Percentiles rank a stretch among this genome's conserved stretches.
Evolutionary conservation across 129 eudicot species (phyloP).

Genomic region (Dittrichia graveolens): DNA sequence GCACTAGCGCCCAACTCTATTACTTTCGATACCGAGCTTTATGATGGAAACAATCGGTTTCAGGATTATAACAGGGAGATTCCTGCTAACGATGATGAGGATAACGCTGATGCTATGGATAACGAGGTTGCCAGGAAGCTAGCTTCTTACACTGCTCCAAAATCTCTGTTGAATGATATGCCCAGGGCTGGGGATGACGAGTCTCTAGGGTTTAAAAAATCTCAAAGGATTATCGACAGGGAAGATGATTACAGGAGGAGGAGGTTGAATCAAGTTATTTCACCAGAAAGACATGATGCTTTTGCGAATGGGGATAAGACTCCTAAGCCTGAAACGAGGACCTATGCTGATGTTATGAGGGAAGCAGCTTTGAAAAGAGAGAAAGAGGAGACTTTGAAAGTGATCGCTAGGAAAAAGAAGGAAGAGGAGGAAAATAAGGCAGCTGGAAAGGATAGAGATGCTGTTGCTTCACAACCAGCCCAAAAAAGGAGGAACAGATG

Average conservation of each 20-base stretch:
- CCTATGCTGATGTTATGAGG: constrained; percentile 92
- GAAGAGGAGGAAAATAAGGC: constrained; percentile 71
- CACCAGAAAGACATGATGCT: constrained; percentile 92
- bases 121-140: constrained; percentile 70
- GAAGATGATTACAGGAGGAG: constrained; percentile 88
- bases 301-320: constrained; percentile 89
- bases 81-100: constrained; percentile 82
- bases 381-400: constrained; percentile 73
- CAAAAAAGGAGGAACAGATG: constrained; percentile 93
- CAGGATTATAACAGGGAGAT: constrained; percentile 75
- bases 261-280: constrained; percentile 76
- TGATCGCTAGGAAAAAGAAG: constrained; percentile 73
- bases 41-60: constrained; percentile 51
- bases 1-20: constrained; percentile 64
- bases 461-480: constrained; percentile 48
- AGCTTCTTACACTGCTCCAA: constrained; percentile 84
- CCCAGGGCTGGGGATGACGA: constrained; percentile 61
- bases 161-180: constrained; percentile 60
- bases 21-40: constrained; percentile 79
- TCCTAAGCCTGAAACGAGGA: constrained; percentile 77
- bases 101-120: constrained; percentile 56
- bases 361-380: constrained; percentile 83
- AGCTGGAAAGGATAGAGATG: constrained; percentile 52
- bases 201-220: constrained; percentile 51
- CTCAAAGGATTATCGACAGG: constrained; percentile 62